Base-by-base conservation (phyloP, 1,139 yeast species). In the Geotrichum phurueaensis region DNA sequence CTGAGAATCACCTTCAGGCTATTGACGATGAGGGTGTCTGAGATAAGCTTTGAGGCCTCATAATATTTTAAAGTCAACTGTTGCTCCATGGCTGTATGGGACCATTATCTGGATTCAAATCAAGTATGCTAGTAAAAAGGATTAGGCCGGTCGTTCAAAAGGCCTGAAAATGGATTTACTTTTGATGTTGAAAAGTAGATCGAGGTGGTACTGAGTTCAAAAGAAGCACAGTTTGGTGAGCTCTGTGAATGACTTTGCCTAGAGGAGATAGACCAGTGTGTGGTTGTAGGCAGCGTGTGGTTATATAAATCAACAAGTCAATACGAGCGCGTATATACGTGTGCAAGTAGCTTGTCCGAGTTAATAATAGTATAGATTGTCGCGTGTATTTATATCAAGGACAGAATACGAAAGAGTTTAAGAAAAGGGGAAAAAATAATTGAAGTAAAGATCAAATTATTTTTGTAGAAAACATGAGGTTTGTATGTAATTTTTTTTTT, bases 1-100 rank as follows among this genome's bases (percentile, higher is more conserved):
- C 68, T 60, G 12, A 73, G 68, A 18, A 73, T 64, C 7, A 33
- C 50, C 58, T 70, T 71, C 36, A 75, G 71, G 53, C 69, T 68
- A 9, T 66, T 61, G 4, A 74, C 71, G 20, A 70, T 68, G 52
- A 70, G 63, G 31, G 52, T 29, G 51, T 33, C 23, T 12, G 36
- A 33, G 48, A 57, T 54, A 7, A 36, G 50, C 36, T 27, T 47
- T 9, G 48, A 27, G 7, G 55, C 33, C 13, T 23, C 47, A 15
- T 47, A 25, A 25, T 54, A 55, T 18, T 55, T 51, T 39, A 22
- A 39, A 39, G n/a, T n/a, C 4, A 39, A 39, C 22, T 15, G 47
- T 39, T n/a, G 6, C 18, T 39, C 47, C 47, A 39, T 39, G 47
- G 3, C 47, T n/a, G 20, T n/a, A 39, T 5, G 20, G 2, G 22